These are phyloP conservation scores for Ophidiomyces ophidiicola DNA, from an alignment of 2,329 filamentous ascomycete genomes.

Conservation along the genomic window DNA sequence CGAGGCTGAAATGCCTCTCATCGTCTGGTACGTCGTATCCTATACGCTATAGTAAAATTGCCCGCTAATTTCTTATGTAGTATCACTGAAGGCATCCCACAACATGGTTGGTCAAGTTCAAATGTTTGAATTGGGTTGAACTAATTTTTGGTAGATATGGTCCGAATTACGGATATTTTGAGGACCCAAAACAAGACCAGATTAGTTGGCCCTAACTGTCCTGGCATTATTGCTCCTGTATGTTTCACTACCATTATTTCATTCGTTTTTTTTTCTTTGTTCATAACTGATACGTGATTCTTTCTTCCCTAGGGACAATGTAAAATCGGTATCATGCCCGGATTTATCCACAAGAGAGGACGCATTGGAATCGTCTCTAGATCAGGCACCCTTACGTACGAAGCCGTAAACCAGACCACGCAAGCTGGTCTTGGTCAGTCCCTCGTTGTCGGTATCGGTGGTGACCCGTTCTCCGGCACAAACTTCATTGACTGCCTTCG, in stretches of 20 bases:
- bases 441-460: constrained; percentile 93
- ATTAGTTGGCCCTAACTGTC: constrained; percentile 94
- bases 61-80: constrained; percentile 20
- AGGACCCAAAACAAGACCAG: constrained; percentile 97
- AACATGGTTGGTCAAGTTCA: constrained; percentile 57
- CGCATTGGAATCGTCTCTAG: constrained; percentile 97
- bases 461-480: constrained; percentile 96
- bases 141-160: constrained; percentile 60
- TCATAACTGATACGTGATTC: constrained; percentile 5
- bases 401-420: constrained; percentile 99
- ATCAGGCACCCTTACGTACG: constrained; percentile 96
- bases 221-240: constrained; percentile 79
- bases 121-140: constrained; percentile 5
- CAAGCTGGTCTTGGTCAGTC: constrained; percentile 94
- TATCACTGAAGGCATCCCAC: constrained; percentile 95
- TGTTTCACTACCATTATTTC: constrained; percentile 18
- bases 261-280: constrained; percentile 2
- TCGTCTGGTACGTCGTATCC: constrained; percentile 55
- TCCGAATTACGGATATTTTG: constrained; percentile 93
- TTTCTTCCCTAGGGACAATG: constrained; percentile 61
- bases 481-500: constrained; percentile 99
- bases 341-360: constrained; percentile 99
- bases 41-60: constrained; percentile 8
- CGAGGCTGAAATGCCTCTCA: constrained; percentile 79
- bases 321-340: constrained; percentile 99